Base-by-base conservation (phyloP, 2,329 filamentous ascomycete species). In the Hypoxylon sp. region DNA sequence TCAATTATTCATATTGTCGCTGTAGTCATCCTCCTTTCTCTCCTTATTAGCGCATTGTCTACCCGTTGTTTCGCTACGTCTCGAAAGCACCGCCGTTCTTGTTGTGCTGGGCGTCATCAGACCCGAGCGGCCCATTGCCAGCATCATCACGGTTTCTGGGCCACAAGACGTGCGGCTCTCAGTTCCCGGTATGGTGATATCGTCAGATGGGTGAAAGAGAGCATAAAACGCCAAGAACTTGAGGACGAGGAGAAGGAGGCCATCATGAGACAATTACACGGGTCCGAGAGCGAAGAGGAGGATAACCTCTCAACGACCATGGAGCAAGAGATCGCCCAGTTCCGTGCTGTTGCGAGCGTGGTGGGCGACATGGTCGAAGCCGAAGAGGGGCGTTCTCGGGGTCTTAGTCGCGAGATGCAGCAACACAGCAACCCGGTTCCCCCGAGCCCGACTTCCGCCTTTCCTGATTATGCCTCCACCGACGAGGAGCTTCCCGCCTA, bases 321-420 rank as follows among this genome's bases (percentile, higher is more conserved):
- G 80, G 82, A 84, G 68, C 80, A 85, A 70, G 84, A 85, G 72
- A 80, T 86, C 68, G 80, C 82, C 2, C 78, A 81, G 52, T 83
- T 86, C 74, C 80, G 84, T 1, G 79, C 79, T 55, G 84, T 81
- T 1, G 83, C 83, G 5, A 78, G 79, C 5, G 77, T 85, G 48
- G 82, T 86, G 0, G 81, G 80, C 43, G 80, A 82, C 43, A 78
- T 86, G 56, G 79, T 86, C 21, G 77, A 81, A 5, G 82, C 80
- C 1, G 83, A 84, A 60, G 82, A 83, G 67, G 80, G 78, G 19
- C 75, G 75, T 48, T 59, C 63, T 48, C 73, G 63, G 17, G 65
- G 67, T 23, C 57, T 72, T 25, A 34, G 48, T 43, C 61, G 43
- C 25, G 64, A 67, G 46, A 72, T 61, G 34, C 67, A 67, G 28